These are phyloP conservation scores for Cryptococcus sp. DNA, from an alignment of 1,284 basidiomycete species.

Conservation along the genomic window DNA sequence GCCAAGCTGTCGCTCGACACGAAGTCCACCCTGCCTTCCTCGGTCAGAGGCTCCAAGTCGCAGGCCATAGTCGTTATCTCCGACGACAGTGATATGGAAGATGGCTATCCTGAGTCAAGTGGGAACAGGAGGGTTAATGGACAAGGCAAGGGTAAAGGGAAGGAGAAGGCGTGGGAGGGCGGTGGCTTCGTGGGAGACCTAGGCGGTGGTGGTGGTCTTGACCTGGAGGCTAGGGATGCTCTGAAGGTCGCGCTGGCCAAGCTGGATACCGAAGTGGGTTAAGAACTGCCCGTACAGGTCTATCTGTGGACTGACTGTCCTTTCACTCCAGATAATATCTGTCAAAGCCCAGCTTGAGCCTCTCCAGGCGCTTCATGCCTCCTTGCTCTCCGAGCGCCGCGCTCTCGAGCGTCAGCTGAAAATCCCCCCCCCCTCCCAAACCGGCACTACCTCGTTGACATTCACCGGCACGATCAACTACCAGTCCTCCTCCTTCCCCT, in stretches of 20 bases:
- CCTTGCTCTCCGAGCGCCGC: conserved; percentile 22
- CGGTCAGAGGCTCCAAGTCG: too few species aligned
- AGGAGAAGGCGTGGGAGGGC: too few species aligned
- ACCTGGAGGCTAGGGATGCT: conserved; percentile 24
- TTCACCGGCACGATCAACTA: conserved; percentile 22
- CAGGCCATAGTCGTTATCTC: too few species aligned
- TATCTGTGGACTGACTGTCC: too few species aligned
- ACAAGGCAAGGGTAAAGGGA: too few species aligned
- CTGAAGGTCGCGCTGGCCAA: conserved; percentile 26
- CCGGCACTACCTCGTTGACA: neutral
- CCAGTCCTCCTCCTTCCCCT: conserved; percentile 25
- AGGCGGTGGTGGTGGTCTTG: neutral
- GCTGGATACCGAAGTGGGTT: conserved; percentile 39
- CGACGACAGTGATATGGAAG: too few species aligned
- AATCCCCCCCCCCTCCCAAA: neutral
- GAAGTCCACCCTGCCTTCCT: too few species aligned
- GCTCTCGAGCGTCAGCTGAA: conserved; percentile 22
- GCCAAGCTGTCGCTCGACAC: too few species aligned
- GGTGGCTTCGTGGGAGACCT: too few species aligned
- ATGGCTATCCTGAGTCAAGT: too few species aligned
- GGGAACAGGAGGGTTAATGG: too few species aligned
- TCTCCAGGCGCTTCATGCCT: conserved; percentile 28
- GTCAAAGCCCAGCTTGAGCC: conserved; percentile 34
- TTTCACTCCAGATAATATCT: conserved; percentile 27
- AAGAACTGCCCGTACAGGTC: too few species aligned